Evolutionary conservation across 345 rosid species (phyloP), one percentile per base, ranked within the genome.

Genomic region (Mercurialis annua): DNA sequence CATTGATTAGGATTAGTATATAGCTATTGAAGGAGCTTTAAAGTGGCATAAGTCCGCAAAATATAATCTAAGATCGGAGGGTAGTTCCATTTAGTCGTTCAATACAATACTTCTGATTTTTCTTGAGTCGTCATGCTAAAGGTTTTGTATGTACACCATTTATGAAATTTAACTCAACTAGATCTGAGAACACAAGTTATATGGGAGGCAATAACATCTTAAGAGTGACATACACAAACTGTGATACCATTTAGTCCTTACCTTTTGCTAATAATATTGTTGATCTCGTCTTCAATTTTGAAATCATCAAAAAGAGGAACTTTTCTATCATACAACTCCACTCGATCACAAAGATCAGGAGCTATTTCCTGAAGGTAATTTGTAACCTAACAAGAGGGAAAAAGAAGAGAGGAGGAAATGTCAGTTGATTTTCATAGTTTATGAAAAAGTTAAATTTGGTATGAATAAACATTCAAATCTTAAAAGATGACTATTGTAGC

Each of bases 301-400:
- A 83, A 93, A 80, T 85, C 88, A 81, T 89, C 96, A 79, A 93
- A 90, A 69, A 93, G 90, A 53, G 96, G 94, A 71, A 74, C 81
- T 69, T 85, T 80, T 83, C 84, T 87, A 50, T 87, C 80, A 75
- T 86, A 80, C 68, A 93, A 64, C 85, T 89, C 95, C 61, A 90
- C 96, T 50, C 91, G 86, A 71, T 83, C 83, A 78, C 97, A 90
- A 76, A 93, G 97, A 87, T 85, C 85, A 71, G 95, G 91, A 71
- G 99, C 99, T 71, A 93, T 86, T 54, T 93, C 99, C 79, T 93
- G 99, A 77, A 93, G 89, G 77, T 93, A 93, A 80, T 82, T 91
- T 66, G 96, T 84, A 65, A 93, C 99, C 99, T 93, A 83, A 71
- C 69, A 78, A 62, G 68, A 30, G 67, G 71, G 50, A 23, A 43